Evolutionary conservation across 176 grass and related monocot species (phyloP).

Genomic region (Eleusine coracana): DNA sequence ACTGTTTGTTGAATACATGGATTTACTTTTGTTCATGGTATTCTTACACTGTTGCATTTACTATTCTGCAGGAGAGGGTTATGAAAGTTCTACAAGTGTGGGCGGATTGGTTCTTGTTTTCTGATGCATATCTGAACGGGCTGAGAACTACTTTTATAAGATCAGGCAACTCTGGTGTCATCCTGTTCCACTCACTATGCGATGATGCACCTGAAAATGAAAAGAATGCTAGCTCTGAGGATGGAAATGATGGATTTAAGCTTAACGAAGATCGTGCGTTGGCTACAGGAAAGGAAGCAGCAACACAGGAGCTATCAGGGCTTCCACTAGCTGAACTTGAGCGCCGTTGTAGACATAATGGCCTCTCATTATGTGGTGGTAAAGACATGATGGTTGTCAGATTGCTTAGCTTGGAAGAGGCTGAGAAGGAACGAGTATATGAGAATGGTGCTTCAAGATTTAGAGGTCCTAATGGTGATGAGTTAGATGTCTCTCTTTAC

Average conservation of each 20-base stretch:
- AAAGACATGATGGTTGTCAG: constrained; percentile 97
- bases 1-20: constrained; percentile 22
- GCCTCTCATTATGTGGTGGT: constrained; percentile 81
- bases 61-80: constrained; percentile 76
- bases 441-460: constrained; percentile 51
- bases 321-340: constrained; percentile 94
- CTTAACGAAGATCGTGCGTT: constrained; percentile 86
- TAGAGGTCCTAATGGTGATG: constrained; percentile 41
- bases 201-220: constrained; percentile 90
- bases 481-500: constrained; percentile 37
- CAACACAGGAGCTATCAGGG: constrained; percentile 74
- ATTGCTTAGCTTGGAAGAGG: constrained; percentile 91
- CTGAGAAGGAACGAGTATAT: constrained; percentile 67
- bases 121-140: constrained; percentile 94
- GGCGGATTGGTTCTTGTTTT: constrained; percentile 99
- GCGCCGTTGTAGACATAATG: constrained; percentile 91
- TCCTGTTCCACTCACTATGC: constrained; percentile 75
- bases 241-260: constrained; percentile 65
- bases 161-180: constrained; percentile 75
- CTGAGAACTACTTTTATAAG: constrained; percentile 88
- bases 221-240: constrained; percentile 68
- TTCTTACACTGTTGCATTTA: constrained; percentile 34
- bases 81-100: constrained; percentile 98
- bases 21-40: constrained; percentile 27
- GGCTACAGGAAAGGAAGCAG: constrained; percentile 79